A percentile compares a stretch with the other conserved stretches of the same genome.
Conservation (phyloP, 768 basidiomycete genomes). For the Rhodotorula kratochvilovae region DNA sequence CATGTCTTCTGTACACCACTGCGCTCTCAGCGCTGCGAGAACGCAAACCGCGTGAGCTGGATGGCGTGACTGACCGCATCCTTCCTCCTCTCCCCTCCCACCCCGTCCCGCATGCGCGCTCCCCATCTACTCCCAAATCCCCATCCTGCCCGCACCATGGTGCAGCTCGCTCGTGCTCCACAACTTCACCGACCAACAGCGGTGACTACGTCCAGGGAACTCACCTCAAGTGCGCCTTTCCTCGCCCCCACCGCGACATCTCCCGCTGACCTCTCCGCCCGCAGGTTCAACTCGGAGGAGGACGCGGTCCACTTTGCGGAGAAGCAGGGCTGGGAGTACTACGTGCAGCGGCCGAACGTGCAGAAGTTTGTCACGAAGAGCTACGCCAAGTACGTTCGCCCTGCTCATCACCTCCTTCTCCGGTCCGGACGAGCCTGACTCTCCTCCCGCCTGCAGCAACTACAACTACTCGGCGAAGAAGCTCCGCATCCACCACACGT, state of each 20-base stretch:
- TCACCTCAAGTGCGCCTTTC: conserved; percentile 18
- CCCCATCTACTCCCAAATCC: background rate
- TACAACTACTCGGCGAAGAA: conserved; percentile 7
- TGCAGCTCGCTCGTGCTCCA: no score
- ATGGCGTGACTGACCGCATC: background rate
- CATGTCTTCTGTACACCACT: no score
- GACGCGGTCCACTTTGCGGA: conserved; percentile 60
- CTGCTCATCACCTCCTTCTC: conserved; percentile 1
- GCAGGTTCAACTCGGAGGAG: conserved; percentile 56
- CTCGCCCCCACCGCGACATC: background rate
- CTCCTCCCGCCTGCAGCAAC: conserved; percentile 1
- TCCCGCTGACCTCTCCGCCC: no score
- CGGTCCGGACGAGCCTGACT: background rate
- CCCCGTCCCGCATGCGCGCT: no score
- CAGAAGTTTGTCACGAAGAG: conserved; percentile 48
- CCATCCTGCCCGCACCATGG: background rate
- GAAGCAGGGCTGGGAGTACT: conserved; percentile 67
- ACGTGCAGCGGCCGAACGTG: conserved; percentile 59
- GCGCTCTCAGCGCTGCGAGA: no score
- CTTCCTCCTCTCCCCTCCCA: background rate
- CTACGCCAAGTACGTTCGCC: conserved; percentile 45
- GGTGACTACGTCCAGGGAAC: conserved; percentile 40
- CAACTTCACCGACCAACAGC: background rate
- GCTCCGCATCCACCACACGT: conserved; percentile 24
- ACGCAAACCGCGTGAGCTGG: no score